Evolutionary conservation across 2,329 filamentous ascomycete genomes (phyloP).

Genomic region (Teratosphaeria nubilosa): DNA sequence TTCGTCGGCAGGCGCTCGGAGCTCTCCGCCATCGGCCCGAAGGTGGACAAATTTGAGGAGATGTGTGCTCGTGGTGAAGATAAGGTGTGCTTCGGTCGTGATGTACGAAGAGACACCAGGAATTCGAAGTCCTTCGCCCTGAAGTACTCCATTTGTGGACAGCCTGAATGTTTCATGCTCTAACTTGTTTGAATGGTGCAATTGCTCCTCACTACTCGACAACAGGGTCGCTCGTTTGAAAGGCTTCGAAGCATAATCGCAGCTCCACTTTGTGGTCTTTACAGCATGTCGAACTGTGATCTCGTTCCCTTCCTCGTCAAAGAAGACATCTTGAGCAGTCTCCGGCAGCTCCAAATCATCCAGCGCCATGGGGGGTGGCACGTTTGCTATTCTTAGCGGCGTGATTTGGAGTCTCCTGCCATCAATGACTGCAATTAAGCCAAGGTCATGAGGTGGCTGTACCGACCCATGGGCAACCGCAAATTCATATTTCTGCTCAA

Average conservation of each 20-base stretch:
- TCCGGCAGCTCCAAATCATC: constrained; percentile 57
- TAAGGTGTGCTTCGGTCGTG: constrained; percentile 68
- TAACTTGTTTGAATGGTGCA: not conserved
- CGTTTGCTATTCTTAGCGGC: constrained; percentile 69
- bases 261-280: constrained; percentile 59
- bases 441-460: constrained; percentile 58
- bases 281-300: constrained; percentile 63
- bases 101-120: constrained; percentile 71
- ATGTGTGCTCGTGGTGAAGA: constrained; percentile 88
- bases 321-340: constrained; percentile 62
- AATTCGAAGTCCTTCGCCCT: constrained; percentile 1
- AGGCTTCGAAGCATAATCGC: constrained; percentile 51
- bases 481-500: constrained; percentile 54
- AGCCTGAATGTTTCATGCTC: not conserved
- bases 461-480: constrained; percentile 59
- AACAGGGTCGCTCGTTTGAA: constrained; percentile 26
- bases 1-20: constrained; percentile 77
- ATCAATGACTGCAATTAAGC: constrained; percentile 66
- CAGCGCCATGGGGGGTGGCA: constrained; percentile 87
- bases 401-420: constrained; percentile 74
- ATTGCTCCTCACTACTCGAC: constrained; percentile 10
- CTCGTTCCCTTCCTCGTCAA: constrained; percentile 53
- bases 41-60: constrained; percentile 91
- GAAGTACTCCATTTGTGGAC: not conserved
- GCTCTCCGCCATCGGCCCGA: constrained; percentile 43